Evolutionary conservation across 2,329 filamentous ascomycete species (phyloP), one percentile per base, ranked within the genome.

Genomic region (Fusarium ramigenum): DNA sequence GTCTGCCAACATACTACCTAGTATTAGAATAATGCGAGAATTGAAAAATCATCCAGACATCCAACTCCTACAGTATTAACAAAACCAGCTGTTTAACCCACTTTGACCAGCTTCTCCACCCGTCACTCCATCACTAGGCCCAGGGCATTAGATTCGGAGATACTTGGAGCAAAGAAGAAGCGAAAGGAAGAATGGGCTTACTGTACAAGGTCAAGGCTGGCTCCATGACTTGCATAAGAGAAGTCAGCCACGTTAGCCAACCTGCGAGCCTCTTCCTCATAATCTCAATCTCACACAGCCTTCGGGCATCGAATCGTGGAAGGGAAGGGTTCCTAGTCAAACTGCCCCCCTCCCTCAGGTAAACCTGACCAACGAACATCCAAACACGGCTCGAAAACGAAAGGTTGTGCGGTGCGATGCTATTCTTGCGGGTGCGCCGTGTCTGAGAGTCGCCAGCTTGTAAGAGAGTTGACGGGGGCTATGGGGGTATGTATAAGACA

Each of bases 141-240:
- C 37, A 66, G 46, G 49, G 49, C 50, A 39, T 36, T 42, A 37
- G 43, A 12, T 44, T 34, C 47, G 36, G 43, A 50, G 36, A 46
- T 43, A 54, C 50, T 43, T 56, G 36, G 47, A 54, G 30, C 28
- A 53, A 63, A 37, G 44, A 39, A 50, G 53, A 43, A 70, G 54
- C 34, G 47, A 50, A 50, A 52, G 53, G 37, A 64, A 59, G 42
- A 19, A 43, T 30, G 21, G 57, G 46, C 36, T 54, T 54, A 30
- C 30, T 30, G 30, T 30, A 40, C 44, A 50, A 52, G 47, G 58
- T 47, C 36, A 47, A 47, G 54, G 30, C 59, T 57, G 39, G 52
- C 50, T 54, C 53, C 65, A 74, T 76, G 63, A 75, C 72, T 67
- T 76, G 72, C 74, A 76, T 72, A 39, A 61, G 40, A 59, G 49